Evolutionary conservation across 441 rosid genomes (phyloP), one percentile per base, ranked within the genome.

Genomic region (Pelargonium cotyledonis): DNA sequence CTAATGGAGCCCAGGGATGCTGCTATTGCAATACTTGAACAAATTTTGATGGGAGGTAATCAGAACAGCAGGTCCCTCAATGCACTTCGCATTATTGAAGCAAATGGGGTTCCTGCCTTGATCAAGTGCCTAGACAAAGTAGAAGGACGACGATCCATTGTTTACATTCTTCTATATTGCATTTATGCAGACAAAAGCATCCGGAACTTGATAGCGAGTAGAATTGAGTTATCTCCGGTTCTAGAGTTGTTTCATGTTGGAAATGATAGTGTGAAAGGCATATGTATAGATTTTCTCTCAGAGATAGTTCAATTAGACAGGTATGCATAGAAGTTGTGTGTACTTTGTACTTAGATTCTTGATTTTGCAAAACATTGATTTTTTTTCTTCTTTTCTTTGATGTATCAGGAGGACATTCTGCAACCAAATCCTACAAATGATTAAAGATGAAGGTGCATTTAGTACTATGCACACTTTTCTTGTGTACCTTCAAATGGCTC

Each of bases 401-500:
- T 75, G 35, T 68, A 21, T 67, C 73, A 85, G 90, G 74, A 86
- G 89, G 80, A 82, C 77, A 63, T 63, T 71, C 58, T 72, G 88
- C 84, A 83, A 82, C 74, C 83, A 80, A 44, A 80, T 83, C 1
- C 72, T 88, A 79, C 75, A 82, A 78, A 75, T 63, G 66, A 83
- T 88, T 64, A 88, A 75, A 81, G 86, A 82, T 16, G 90, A 79
- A 81, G 90, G 90, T 67, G 70, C 85, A 43, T 86, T 83, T 70
- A 88, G 90, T 75, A 83, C 89, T 61, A 81, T 88, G 94, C 94
- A 88, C 71, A 61, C 89, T 29, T 76, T 86, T 68, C 90, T 86
- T 55, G 90, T 88, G 51, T 78, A 88, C 72, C 94, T 88, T 75
- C 94, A 88, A 76, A 85, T 82, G 89, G 87, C 90, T 65, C 86